Evolutionary conservation across 805 yeast genomes (phyloP), one percentile per base, ranked within the genome.

Genomic region (Torulaspora quercuum): DNA sequence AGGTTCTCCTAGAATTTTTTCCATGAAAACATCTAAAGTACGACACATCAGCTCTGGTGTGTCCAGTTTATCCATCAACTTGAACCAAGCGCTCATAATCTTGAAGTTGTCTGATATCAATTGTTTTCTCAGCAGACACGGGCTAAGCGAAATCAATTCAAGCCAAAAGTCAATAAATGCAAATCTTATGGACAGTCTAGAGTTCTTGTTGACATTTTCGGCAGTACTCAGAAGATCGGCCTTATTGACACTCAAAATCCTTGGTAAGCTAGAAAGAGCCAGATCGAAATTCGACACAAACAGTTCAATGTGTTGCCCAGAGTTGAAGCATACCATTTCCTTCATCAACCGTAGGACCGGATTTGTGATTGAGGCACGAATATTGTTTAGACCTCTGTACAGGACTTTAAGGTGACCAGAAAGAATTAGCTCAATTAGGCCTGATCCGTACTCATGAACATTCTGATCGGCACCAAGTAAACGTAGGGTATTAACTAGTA

Each of bases 221-320:
- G 53, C 57, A 7, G 60, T 61, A 17, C 65, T 63, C 3, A 69
- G 61, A 7, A 70, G 37, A 38, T 76, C 82, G 8, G 63, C 51
- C 46, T 67, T 68, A 0, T 73, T 57, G 1, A 85, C 84, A 2
- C 70, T 61, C 22, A 83, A 60, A 7, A 83, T 60, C 48, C 76
- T 82, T 1, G 86, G 79, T 17, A 88, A 63, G 5, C 71, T 69
- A 13, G 79, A 69, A 19, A 80, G 59, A 3, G 78, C 65, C 36
- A 86, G 68, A 60, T 89, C 96, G 53, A 89, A 83, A 28, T 68
- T 58, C 10, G 80, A 75, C 21, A 79, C 53, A 12, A 89, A 73
- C 6, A 75, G 79, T 35, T 75, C 80, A 2, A 78, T 57, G 31
- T 74, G 57, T 2, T 66, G 59, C 1, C 80, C 78, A 16, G 71